A percentile compares a stretch with the other conserved stretches of the same genome.
phyloP scores from a whole-genome alignment of 2,329 filamentous ascomycete species.

The Neofusicoccum laricinum region DNA sequence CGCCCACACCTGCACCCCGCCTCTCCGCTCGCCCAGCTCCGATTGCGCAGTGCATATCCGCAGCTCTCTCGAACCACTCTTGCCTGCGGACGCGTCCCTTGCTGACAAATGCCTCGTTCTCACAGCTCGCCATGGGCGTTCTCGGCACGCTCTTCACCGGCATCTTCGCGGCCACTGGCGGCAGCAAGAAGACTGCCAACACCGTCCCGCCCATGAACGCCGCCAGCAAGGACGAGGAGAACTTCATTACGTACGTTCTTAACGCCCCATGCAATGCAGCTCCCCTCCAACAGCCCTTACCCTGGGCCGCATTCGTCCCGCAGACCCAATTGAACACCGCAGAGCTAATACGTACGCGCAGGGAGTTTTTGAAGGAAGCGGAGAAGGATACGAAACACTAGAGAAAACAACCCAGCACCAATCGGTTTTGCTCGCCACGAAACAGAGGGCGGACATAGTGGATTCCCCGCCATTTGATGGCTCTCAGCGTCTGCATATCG shows the following conservation, averaged over 20 bases:
- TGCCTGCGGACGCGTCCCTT: not conserved
- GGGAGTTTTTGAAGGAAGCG: slow-evolving; percentile 38
- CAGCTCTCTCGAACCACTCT: not conserved
- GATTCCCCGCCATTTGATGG: not conserved
- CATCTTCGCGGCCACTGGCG: slow-evolving; percentile 32
- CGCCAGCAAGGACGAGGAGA: slow-evolving; percentile 65
- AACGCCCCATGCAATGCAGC: too few species aligned
- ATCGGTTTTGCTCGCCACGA: not conserved
- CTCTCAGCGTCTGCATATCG: slow-evolving; percentile 5
- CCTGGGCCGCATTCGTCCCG: too few species aligned
- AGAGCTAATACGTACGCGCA: slow-evolving; percentile 15
- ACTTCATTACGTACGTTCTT: slow-evolving; percentile 62
- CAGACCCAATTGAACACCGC: not conserved
- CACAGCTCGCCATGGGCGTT: slow-evolving; percentile 60
- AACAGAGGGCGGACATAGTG: not conserved
- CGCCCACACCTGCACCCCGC: not conserved
- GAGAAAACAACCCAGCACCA: not conserved
- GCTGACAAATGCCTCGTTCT: slow-evolving; percentile 19
- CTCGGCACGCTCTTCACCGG: slow-evolving; percentile 32
- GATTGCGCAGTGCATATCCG: not conserved
- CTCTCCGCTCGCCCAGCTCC: slow-evolving; percentile 5
- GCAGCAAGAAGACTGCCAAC: slow-evolving; percentile 42
- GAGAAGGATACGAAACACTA: slow-evolving; percentile 26
- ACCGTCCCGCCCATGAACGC: slow-evolving; percentile 59
- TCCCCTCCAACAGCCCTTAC: not conserved